Evolutionary conservation across 108 stramenopile species (phyloP).

Genomic region (Skeletonema marinoi): DNA sequence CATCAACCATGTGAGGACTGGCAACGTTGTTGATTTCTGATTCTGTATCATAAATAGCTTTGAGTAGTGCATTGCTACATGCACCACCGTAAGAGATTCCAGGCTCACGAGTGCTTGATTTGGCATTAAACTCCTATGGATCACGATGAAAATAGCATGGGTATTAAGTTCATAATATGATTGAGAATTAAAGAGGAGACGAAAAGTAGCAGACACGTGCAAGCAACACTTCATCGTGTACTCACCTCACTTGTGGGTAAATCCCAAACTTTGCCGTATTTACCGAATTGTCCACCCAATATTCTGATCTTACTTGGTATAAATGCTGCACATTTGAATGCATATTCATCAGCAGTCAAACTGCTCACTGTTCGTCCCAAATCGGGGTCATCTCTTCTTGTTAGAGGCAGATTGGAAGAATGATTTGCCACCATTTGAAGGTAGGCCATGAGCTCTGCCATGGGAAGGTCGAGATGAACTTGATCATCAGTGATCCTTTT

Average conservation of each 20-base stretch:
- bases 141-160: background rate
- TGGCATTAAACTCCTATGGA: slow-evolving; percentile 38
- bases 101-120: slow-evolving; percentile 43
- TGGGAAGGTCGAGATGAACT: slow-evolving; percentile 69
- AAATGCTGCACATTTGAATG: slow-evolving; percentile 79
- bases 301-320: slow-evolving; percentile 83
- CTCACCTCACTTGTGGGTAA: slow-evolving; percentile 77
- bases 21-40: slow-evolving; percentile 50
- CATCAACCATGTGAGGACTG: slow-evolving; percentile 17
- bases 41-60: slow-evolving; percentile 86
- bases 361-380: slow-evolving; percentile 60
- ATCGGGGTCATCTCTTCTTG: slow-evolving; percentile 86
- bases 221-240: background rate
- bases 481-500: slow-evolving; percentile 53
- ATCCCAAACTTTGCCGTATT: slow-evolving; percentile 82
- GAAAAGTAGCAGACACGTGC: background rate
- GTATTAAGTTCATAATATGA: background rate
- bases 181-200: background rate
- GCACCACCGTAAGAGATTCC: slow-evolving; percentile 86
- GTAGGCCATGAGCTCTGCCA: slow-evolving; percentile 89
- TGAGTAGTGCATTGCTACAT: slow-evolving; percentile 78
- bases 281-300: slow-evolving; percentile 71
- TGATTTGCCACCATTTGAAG: slow-evolving; percentile 87
- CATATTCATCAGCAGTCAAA: slow-evolving; percentile 79
- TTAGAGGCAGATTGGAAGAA: slow-evolving; percentile 76